These are phyloP conservation scores for Taiwanofungus camphoratus DNA, from an alignment of 1,284 basidiomycete genomes.

Conservation along the genomic window DNA sequence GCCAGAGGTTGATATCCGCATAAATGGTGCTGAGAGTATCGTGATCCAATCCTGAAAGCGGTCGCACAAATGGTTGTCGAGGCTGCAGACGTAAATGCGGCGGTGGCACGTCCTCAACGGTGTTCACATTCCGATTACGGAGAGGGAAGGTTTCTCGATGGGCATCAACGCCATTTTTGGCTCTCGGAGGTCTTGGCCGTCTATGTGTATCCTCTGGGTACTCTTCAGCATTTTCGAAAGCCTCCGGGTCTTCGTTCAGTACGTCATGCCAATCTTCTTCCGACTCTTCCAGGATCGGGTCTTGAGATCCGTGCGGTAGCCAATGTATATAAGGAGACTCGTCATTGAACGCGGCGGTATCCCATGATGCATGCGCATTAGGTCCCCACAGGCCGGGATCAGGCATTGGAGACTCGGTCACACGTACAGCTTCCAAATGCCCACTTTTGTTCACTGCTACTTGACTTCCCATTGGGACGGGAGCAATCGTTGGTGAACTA, in stretches of 20 bases:
- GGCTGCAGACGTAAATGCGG: conserved; percentile 65
- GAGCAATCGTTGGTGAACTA: conserved; percentile 48
- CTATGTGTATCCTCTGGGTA: conserved; percentile 21
- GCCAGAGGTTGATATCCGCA: conserved; percentile 59
- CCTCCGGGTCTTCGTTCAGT: conserved; percentile 32
- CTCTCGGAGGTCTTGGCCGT: conserved; percentile 23
- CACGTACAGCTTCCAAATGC: conserved; percentile 32
- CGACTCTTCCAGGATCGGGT: conserved; percentile 21
- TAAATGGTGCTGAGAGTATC: conserved; percentile 61
- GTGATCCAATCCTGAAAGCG: conserved; percentile 61
- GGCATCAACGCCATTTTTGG: conserved; percentile 26
- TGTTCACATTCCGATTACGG: conserved; percentile 25
- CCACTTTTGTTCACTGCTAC: conserved; percentile 50
- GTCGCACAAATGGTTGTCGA: conserved; percentile 66
- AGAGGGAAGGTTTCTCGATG: conserved; percentile 63
- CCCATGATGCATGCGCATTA: conserved; percentile 41
- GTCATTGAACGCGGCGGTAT: conserved; percentile 28
- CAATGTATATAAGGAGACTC: conserved; percentile 18
- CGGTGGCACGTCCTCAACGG: conserved; percentile 37
- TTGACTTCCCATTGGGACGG: conserved; percentile 57
- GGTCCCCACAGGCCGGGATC: conserved; percentile 49
- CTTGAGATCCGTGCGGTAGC: conserved; percentile 20
- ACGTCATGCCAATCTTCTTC: conserved; percentile 52
- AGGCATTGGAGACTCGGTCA: conserved; percentile 35
- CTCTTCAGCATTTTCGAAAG: conserved; percentile 32